These are phyloP conservation scores for Lophiotrema nucula DNA, from an alignment of 495 filamentous ascomycete genomes.

Conservation along the genomic window DNA sequence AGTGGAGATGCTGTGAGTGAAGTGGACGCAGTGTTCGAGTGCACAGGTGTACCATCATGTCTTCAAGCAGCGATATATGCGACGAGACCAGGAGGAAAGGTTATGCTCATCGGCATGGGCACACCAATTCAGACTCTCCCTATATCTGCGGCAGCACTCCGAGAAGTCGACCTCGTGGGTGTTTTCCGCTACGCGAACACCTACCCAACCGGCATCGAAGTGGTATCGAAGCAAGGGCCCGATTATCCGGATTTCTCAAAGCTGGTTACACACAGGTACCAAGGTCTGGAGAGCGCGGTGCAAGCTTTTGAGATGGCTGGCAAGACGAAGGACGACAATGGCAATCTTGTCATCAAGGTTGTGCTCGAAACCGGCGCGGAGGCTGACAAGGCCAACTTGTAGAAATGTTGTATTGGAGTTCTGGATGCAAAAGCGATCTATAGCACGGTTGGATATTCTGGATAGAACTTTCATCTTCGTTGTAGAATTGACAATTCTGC, in stretches of 20 bases:
- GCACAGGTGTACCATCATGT: constrained; percentile 84
- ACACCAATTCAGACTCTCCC: constrained; percentile 84
- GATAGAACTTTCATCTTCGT: no score
- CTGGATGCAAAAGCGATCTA: no score
- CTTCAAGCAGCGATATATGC: constrained; percentile 86
- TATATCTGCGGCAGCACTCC: constrained; percentile 76
- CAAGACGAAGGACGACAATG: constrained; percentile 71
- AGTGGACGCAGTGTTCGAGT: constrained; percentile 82
- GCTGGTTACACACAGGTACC: constrained; percentile 75
- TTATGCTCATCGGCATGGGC: constrained; percentile 94
- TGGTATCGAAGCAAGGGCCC: constrained; percentile 62
- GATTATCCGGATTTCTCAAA: constrained; percentile 62
- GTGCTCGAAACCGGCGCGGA: constrained; percentile 59
- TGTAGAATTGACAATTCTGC: no score
- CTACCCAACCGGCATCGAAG: constrained; percentile 75
- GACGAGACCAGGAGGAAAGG: constrained; percentile 71
- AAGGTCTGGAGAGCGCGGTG: constrained; percentile 62
- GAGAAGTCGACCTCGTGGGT: constrained; percentile 90
- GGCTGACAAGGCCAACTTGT: no score
- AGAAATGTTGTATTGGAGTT: no score
- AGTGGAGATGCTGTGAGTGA: constrained; percentile 57
- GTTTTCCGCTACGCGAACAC: constrained; percentile 89
- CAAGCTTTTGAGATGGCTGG: constrained; percentile 80
- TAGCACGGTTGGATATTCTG: no score
- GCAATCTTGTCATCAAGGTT: constrained; percentile 81